Conservation (phyloP, 768 basidiomycete species). For the Lentinula boryana region DNA sequence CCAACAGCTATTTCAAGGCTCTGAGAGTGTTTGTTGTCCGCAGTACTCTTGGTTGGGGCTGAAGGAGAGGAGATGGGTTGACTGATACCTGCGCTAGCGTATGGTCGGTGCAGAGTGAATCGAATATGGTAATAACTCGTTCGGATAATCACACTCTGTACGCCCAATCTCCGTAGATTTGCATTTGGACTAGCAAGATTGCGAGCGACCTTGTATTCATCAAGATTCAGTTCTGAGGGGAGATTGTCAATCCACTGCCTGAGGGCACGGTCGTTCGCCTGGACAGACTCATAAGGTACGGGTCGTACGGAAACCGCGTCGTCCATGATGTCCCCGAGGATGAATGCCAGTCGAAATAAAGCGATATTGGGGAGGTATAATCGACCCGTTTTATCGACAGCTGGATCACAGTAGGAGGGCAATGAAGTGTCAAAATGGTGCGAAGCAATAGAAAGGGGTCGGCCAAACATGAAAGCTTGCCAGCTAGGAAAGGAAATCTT, state of each 20-base stretch:
- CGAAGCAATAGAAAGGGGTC: conserved; percentile 68
- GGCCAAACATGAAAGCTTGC: conserved; percentile 86
- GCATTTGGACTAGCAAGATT: conserved; percentile 60
- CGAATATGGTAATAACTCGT: conserved; percentile 78
- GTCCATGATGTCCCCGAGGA: conserved; percentile 82
- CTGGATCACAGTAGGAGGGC: conserved; percentile 62
- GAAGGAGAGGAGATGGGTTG: conserved; percentile 20
- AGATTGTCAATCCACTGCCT: conserved; percentile 74
- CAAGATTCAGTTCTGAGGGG: conserved; percentile 67
- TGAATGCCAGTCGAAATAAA: conserved; percentile 69
- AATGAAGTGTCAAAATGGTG: conserved; percentile 82
- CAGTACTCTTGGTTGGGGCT: conserved; percentile 22
- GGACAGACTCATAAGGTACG: conserved; percentile 70
- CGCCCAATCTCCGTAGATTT: conserved; percentile 59
- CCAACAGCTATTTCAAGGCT: conserved; percentile 71
- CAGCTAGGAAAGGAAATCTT: conserved; percentile 39
- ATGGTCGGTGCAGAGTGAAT: conserved; percentile 79
- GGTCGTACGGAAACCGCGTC: conserved; percentile 75
- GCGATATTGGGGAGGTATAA: conserved; percentile 72
- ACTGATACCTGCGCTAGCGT: conserved; percentile 34
- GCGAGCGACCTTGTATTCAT: conserved; percentile 70
- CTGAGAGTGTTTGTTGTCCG: conserved; percentile 36
- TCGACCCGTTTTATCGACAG: conserved; percentile 56
- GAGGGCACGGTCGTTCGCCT: conserved; percentile 66
- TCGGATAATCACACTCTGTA: conserved; percentile 78